phyloP scores from a whole-genome alignment of 306 rosid species.

The Cajanus cajan region DNA sequence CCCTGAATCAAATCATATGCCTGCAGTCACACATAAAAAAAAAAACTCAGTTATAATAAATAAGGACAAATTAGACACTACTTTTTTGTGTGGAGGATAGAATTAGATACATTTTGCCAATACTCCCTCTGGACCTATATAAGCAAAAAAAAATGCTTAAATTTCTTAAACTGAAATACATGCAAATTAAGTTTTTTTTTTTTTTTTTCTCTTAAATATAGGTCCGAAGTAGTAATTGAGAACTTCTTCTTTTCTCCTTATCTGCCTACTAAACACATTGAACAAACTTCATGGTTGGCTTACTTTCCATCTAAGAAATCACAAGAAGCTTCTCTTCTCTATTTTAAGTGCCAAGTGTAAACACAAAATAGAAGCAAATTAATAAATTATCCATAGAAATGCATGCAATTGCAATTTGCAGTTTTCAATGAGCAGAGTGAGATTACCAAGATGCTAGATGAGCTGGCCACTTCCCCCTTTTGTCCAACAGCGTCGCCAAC shows the following conservation, averaged over 20 bases:
- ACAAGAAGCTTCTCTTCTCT: neutral
- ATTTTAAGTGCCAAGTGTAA: neutral
- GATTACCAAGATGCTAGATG: slow-evolving; percentile 69
- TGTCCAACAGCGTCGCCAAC: slow-evolving; percentile 50
- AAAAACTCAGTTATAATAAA: slow-evolving; percentile 8
- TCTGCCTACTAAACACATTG: slow-evolving; percentile 1
- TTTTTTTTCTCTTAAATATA: too few species aligned
- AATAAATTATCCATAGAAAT: slow-evolving; percentile 16
- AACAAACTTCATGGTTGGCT: neutral
- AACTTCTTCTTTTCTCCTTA: neutral
- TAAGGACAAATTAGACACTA: neutral
- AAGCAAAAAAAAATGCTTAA: too few species aligned
- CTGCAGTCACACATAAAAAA: slow-evolving; percentile 48
- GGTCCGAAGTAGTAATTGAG: too few species aligned
- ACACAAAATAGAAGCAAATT: neutral
- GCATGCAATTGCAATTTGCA: neutral
- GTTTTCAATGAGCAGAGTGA: neutral
- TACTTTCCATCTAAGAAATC: neutral
- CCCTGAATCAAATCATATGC: slow-evolving; percentile 93
- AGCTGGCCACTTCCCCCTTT: slow-evolving; percentile 34
- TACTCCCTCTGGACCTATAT: too few species aligned
- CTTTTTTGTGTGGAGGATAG: neutral
- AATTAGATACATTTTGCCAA: neutral
- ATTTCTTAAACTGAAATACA: too few species aligned
- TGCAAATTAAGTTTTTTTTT: too few species aligned